Base-by-base conservation (phyloP, 495 filamentous ascomycete genomes). In the Parathielavia appendiculata region DNA sequence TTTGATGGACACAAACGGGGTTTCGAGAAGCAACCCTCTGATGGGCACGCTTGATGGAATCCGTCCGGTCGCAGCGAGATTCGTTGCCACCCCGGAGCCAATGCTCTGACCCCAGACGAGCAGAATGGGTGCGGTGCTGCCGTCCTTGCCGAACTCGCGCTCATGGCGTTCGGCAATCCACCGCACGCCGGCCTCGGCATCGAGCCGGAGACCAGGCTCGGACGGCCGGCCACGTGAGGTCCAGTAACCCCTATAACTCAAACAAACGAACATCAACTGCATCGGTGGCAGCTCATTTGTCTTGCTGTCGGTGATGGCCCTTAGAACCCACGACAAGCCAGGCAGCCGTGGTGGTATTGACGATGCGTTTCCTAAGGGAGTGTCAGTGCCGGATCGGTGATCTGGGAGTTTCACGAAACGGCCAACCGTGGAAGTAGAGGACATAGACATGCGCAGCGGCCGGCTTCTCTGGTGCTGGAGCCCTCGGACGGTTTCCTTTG, bases 41-140 rank as follows among this genome's bases (percentile, higher is more conserved):
- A 69, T 50, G 7, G 69, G 62, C 47, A 70, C 46, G 13, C 26
- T 54, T 26, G 54, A 23, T 9, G 66, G 66, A 14, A 63, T 32
- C 14, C 43, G 54, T 2, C 67, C 50, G 34, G 56, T 64, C 16
- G 70, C 72, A 14, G 66, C 67, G n/a, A 81, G 70, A 58, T 79
- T 78, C 22, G 76, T 77, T 9, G 86, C 80, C 4, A 85, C 75
- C 8, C 82, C 83, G 4, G 70, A 80, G 5, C 90, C 90, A 20
- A 92, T 84, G 57, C 83, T 87, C 62, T 93, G 89, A 0, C 89
- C 88, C 89, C 89, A 93, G n/a, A 93, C 66, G 0, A 92, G 64
- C 12, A 90, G 40, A 30, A 77, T 72, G 4, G 67, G 63, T 35
- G 48, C 57, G 52, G 62, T 67, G 52, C 57, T 49, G 38, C 47